These are phyloP conservation scores for Vararia minispora DNA, from an alignment of 768 basidiomycete species.

Conservation along the genomic window DNA sequence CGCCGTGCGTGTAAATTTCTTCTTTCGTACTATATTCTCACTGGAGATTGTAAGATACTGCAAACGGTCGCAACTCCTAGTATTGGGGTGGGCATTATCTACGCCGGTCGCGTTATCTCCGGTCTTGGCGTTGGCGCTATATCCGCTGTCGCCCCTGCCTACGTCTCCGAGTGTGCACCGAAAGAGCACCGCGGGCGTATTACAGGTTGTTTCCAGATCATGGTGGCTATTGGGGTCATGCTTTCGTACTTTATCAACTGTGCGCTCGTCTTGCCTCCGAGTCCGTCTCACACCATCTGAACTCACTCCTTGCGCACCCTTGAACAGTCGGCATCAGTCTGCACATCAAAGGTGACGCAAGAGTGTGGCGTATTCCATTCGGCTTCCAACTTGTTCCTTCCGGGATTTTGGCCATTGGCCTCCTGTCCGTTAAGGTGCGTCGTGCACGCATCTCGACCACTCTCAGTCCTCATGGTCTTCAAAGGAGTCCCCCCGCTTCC, in stretches of 20 bases:
- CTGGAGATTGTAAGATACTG: constrained; percentile 36
- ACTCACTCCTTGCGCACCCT: background rate
- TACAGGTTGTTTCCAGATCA: constrained; percentile 79
- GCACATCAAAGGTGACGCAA: constrained; percentile 34
- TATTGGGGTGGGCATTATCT: constrained; percentile 57
- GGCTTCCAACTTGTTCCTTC: constrained; percentile 68
- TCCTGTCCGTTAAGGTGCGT: constrained; percentile 50
- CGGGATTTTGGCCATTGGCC: constrained; percentile 56
- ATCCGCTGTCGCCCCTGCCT: constrained; percentile 76
- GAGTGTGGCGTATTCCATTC: constrained; percentile 64
- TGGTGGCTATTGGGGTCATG: constrained; percentile 81
- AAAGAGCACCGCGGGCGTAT: constrained; percentile 81
- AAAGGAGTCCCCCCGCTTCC: constrained; percentile 68
- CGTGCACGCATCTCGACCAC: constrained; percentile 13
- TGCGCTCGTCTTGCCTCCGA: constrained; percentile 23
- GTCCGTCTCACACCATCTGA: background rate
- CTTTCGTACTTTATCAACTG: constrained; percentile 76
- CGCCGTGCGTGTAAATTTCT: constrained; percentile 38
- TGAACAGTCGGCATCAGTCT: constrained; percentile 51
- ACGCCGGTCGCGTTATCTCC: constrained; percentile 69
- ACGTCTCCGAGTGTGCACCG: constrained; percentile 79
- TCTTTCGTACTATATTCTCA: background rate
- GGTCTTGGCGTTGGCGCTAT: constrained; percentile 79
- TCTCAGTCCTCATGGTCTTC: background rate
- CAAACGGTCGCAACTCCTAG: constrained; percentile 53